phyloP scores from a whole-genome alignment of 805 yeast species.

The Ogataea paradorogensis region DNA sequence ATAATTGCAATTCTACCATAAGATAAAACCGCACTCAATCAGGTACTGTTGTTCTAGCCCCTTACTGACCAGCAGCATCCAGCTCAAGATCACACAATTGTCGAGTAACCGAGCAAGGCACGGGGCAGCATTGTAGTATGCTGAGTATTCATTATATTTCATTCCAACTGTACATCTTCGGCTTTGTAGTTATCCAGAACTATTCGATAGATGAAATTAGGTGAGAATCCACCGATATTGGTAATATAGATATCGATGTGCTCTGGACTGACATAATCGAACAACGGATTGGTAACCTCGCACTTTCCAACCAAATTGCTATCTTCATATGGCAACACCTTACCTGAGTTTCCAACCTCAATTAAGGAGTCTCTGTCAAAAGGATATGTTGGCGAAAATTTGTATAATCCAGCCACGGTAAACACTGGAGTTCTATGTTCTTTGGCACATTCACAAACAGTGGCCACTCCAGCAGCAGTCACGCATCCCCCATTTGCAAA shows the following conservation, averaged over 20 bases:
- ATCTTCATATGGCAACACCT: constrained; percentile 75
- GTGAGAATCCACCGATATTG: constrained; percentile 94
- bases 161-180: constrained; percentile 68
- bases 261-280: constrained; percentile 91
- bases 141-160: constrained; percentile 12
- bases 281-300: constrained; percentile 81
- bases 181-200: constrained; percentile 91
- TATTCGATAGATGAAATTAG: constrained; percentile 91
- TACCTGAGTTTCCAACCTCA: constrained; percentile 93
- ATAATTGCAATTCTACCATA: constrained; percentile 40
- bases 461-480: constrained; percentile 84
- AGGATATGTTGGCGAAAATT: constrained; percentile 89
- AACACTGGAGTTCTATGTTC: constrained; percentile 95
- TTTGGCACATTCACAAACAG: constrained; percentile 93
- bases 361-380: constrained; percentile 78
- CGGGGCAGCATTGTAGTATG: constrained; percentile 38
- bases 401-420: constrained; percentile 91
- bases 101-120: constrained; percentile 60
- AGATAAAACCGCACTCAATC: constrained; percentile 59
- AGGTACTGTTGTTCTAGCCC: constrained; percentile 48
- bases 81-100: constrained; percentile 53
- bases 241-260: constrained; percentile 92
- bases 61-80: constrained; percentile 44
- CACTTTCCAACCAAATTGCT: constrained; percentile 66
- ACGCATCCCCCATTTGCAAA: constrained; percentile 96